Percentiles rank a stretch among this genome's conserved stretches.
Conservation (phyloP, 768 basidiomycete genomes). For the Suillus americanus region DNA sequence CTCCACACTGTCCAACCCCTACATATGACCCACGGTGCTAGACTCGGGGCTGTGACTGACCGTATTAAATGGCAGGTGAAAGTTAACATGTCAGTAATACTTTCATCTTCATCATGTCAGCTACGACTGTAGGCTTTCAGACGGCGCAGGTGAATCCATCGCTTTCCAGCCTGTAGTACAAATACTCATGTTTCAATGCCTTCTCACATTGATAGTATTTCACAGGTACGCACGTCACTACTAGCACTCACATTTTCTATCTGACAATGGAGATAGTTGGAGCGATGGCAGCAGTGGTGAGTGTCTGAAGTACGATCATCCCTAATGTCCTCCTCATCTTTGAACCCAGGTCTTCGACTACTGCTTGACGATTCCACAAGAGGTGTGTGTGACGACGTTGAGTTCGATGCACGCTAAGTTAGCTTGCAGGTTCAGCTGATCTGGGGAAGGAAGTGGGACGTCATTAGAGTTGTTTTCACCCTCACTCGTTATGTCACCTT, state of each 20-base stretch:
- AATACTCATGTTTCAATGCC: neutral
- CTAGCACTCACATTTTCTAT: neutral
- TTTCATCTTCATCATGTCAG: neutral
- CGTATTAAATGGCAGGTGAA: neutral
- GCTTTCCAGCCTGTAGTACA: neutral
- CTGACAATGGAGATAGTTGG: neutral
- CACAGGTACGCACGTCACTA: neutral
- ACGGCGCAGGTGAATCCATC: neutral
- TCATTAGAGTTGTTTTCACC: neutral
- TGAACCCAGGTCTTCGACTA: slow-evolving; percentile 4
- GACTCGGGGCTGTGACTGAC: neutral
- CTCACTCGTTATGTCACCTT: slow-evolving; percentile 5
- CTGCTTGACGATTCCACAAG: neutral
- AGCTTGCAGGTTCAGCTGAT: slow-evolving; percentile 2
- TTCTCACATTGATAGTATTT: neutral
- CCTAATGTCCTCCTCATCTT: neutral
- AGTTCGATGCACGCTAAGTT: too few relatives aligned
- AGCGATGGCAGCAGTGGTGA: neutral
- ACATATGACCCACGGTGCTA: neutral
- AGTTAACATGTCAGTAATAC: neutral
- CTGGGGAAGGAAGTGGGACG: slow-evolving; percentile 1
- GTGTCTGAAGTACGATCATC: neutral
- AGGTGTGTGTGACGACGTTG: slow-evolving; percentile 6
- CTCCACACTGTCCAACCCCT: neutral
- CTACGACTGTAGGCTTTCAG: neutral